Evolutionary conservation across 2,329 filamentous ascomycete species (phyloP).

Genomic region (Neofusicoccum kwambonambiense): DNA sequence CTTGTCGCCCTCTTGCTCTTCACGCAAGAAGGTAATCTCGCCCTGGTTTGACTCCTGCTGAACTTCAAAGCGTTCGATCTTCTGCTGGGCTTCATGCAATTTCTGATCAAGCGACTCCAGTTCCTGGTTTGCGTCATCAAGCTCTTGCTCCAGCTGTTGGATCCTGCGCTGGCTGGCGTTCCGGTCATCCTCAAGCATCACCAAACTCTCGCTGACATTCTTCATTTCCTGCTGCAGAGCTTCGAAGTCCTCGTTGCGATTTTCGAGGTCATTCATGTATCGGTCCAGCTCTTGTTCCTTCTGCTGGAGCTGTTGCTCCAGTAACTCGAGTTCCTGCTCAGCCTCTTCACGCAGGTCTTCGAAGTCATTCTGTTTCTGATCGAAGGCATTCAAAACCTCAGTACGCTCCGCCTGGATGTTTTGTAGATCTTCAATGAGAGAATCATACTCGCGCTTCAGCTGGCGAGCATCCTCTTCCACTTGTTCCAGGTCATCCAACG

Average conservation of each 20-base stretch:
- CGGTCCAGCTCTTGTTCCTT: slow-evolving; percentile 69
- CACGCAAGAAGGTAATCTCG: slow-evolving; percentile 90
- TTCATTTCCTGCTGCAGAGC: slow-evolving; percentile 94
- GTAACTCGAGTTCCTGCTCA: slow-evolving; percentile 56
- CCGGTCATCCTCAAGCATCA: slow-evolving; percentile 87
- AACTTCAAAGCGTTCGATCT: slow-evolving; percentile 82
- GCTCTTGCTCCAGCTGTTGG: slow-evolving; percentile 76
- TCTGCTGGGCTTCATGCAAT: slow-evolving; percentile 79
- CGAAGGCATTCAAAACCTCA: slow-evolving; percentile 74
- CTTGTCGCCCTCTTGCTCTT: slow-evolving; percentile 97
- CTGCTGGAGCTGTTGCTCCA: slow-evolving; percentile 67
- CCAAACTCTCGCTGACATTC: slow-evolving; percentile 79
- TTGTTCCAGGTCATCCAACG: slow-evolving; percentile 75
- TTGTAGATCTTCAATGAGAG: slow-evolving; percentile 77
- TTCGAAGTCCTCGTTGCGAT: slow-evolving; percentile 81
- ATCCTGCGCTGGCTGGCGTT: slow-evolving; percentile 76
- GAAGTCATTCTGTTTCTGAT: slow-evolving; percentile 58
- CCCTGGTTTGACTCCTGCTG: slow-evolving; percentile 90
- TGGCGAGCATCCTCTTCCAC: slow-evolving; percentile 58
- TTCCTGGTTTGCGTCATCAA: slow-evolving; percentile 81
- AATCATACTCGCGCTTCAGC: slow-evolving; percentile 77
- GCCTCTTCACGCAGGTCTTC: slow-evolving; percentile 57
- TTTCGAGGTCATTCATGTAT: slow-evolving; percentile 69
- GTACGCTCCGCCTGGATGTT: slow-evolving; percentile 80
- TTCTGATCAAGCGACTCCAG: slow-evolving; percentile 82